Evolutionary conservation across 2,329 filamentous ascomycete species (phyloP).

Genomic region (Rhexocercosporidium sp.): DNA sequence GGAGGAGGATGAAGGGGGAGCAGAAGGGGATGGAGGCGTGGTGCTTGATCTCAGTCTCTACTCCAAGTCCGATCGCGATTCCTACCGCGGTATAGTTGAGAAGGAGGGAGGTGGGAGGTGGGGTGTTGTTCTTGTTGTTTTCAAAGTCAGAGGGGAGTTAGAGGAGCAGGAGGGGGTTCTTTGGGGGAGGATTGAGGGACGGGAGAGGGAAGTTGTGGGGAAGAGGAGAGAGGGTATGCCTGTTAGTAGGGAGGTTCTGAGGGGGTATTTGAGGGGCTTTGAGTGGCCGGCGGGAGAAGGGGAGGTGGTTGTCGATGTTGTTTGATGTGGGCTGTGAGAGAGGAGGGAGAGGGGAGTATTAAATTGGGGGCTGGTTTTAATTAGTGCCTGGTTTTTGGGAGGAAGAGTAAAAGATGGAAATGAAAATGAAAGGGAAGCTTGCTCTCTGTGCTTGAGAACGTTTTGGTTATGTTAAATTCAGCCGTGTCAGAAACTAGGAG

Average conservation of each 20-base stretch:
- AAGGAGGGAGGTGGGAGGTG: background rate
- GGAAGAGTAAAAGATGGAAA: too few relatives aligned
- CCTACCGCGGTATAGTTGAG: background rate
- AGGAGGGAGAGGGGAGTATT: background rate
- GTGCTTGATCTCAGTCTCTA: slow-evolving; percentile 10
- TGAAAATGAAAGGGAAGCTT: too few relatives aligned
- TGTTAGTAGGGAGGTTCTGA: slow-evolving; percentile 10
- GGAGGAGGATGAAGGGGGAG: background rate
- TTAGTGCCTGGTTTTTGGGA: too few relatives aligned
- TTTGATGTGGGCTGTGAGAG: background rate
- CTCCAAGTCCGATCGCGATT: background rate
- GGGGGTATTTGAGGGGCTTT: slow-evolving; percentile 11
- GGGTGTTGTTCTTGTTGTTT: slow-evolving; percentile 5
- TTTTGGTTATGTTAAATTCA: too few relatives aligned
- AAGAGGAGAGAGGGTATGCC: slow-evolving; percentile 13
- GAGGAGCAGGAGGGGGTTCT: slow-evolving; percentile 7
- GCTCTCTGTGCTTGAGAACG: too few relatives aligned
- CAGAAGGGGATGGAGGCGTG: background rate
- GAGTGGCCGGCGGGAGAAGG: slow-evolving; percentile 20
- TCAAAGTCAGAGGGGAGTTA: background rate
- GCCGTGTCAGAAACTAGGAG: too few relatives aligned
- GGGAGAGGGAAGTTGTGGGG: background rate
- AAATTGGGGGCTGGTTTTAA: too few relatives aligned
- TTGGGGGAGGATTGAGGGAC: slow-evolving; percentile 10
- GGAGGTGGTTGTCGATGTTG: slow-evolving; percentile 12